A percentile compares a stretch with the other conserved stretches of the same genome.
These are phyloP conservation scores for Nemania abortiva DNA, from an alignment of 2,329 filamentous ascomycete genomes.

Conservation along the genomic window DNA sequence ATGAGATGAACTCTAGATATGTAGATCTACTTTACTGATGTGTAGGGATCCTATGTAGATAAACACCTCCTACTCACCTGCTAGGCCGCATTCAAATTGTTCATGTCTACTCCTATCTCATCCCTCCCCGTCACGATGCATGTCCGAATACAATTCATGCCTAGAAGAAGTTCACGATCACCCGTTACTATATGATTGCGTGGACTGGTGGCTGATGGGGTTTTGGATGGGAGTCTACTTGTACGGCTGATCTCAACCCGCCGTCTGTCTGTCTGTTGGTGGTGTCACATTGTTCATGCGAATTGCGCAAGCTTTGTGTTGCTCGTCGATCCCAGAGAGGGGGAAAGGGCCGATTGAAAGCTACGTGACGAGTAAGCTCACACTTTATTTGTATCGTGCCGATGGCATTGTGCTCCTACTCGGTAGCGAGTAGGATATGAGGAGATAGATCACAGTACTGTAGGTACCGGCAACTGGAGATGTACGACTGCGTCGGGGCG, in stretches of 20 bases:
- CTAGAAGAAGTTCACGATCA: background rate
- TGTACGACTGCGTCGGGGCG: constrained; percentile 15
- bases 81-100: background rate
- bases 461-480: constrained; percentile 15
- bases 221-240: too few species aligned
- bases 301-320: too few species aligned
- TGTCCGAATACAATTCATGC: background rate
- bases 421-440: background rate
- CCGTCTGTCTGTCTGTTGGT: too few species aligned
- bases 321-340: too few species aligned
- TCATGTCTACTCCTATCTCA: background rate
- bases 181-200: background rate
- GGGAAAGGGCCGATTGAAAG: background rate
- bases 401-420: background rate
- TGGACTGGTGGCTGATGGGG: too few species aligned
- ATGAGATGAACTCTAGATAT: too few species aligned
- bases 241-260: too few species aligned
- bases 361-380: background rate
- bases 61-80: too few species aligned
- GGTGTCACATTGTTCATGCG: too few species aligned
- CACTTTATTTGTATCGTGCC: background rate
- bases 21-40: too few species aligned
- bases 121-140: background rate
- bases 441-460: background rate
- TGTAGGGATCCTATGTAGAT: too few species aligned